Conservation (phyloP, 495 filamentous ascomycete genomes). For the Cercophora newfieldiana region DNA sequence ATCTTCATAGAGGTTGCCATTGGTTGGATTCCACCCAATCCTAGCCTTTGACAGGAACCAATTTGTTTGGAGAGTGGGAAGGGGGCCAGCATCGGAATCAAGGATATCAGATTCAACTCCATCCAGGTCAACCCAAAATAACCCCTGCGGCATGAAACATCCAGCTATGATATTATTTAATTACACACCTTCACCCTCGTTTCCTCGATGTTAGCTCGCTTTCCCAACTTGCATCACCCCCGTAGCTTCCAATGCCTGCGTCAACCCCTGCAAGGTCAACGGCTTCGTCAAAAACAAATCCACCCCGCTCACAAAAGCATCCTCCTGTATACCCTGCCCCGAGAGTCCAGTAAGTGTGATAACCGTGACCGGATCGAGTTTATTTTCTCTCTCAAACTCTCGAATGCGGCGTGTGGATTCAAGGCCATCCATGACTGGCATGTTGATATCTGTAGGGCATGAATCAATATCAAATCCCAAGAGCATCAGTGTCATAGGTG, state of each 20-base stretch:
- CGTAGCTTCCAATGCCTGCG: not conserved
- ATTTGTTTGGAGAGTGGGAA: no score
- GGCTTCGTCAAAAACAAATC: constrained; percentile 76
- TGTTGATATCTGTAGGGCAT: constrained; percentile 59
- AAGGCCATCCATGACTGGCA: constrained; percentile 72
- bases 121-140: no score
- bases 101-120: no score
- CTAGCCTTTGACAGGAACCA: no score
- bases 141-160: no score
- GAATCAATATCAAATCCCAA: not conserved
- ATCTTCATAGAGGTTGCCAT: no score
- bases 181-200: not conserved
- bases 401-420: constrained; percentile 64
- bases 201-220: not conserved
- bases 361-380: constrained; percentile 31
- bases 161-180: not conserved
- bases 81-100: no score
- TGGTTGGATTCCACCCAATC: no score
- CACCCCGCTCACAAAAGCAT: constrained; percentile 66
- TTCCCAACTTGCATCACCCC: not conserved
- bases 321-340: constrained; percentile 60
- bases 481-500: not conserved
- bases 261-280: constrained; percentile 47
- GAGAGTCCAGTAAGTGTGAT: constrained; percentile 73
- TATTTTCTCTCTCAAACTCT: constrained; percentile 48